Percentiles rank a stretch among this genome's conserved stretches.
phyloP scores from a whole-genome alignment of 2,329 filamentous ascomycete species.

The Talaromyces atroroseus region DNA sequence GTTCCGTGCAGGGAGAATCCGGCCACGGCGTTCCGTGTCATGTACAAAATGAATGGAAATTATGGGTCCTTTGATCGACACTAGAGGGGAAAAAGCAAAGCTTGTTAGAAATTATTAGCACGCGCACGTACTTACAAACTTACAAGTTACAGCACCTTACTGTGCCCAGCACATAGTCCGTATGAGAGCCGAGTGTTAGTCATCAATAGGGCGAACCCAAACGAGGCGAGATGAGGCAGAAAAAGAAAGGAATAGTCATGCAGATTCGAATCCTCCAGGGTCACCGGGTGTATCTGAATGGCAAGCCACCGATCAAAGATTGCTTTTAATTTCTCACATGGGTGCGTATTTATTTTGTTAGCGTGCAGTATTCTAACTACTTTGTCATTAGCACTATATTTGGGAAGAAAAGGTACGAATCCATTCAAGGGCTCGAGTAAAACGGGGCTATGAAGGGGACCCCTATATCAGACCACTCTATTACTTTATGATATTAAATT shows the following conservation, averaged over 20 bases:
- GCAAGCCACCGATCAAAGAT: not conserved
- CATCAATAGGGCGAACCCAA: slow-evolving; percentile 7
- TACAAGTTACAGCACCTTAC: not conserved
- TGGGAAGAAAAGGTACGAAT: not conserved
- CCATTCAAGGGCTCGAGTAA: not conserved
- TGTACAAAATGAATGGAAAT: not conserved
- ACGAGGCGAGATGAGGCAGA: slow-evolving; percentile 10
- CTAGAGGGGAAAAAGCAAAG: slow-evolving; percentile 7
- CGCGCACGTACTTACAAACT: not conserved
- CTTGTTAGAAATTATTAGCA: not conserved
- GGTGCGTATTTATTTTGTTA: not conserved
- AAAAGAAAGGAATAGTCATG: slow-evolving; percentile 3
- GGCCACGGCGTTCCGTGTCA: not conserved
- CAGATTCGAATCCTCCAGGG: not conserved
- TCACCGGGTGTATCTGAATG: not conserved
- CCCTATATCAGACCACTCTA: not conserved
- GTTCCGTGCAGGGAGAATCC: not conserved
- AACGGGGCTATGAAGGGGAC: slow-evolving; percentile 3
- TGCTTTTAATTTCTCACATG: not conserved
- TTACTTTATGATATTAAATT: not conserved
- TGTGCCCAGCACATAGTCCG: not conserved
- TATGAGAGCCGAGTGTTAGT: not conserved
- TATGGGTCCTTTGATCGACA: slow-evolving; percentile 8
- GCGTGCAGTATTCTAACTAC: not conserved
- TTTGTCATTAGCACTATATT: not conserved